These are phyloP conservation scores for Strobilomyces echinocephalus DNA, from an alignment of 768 basidiomycete species.

Conservation along the genomic window DNA sequence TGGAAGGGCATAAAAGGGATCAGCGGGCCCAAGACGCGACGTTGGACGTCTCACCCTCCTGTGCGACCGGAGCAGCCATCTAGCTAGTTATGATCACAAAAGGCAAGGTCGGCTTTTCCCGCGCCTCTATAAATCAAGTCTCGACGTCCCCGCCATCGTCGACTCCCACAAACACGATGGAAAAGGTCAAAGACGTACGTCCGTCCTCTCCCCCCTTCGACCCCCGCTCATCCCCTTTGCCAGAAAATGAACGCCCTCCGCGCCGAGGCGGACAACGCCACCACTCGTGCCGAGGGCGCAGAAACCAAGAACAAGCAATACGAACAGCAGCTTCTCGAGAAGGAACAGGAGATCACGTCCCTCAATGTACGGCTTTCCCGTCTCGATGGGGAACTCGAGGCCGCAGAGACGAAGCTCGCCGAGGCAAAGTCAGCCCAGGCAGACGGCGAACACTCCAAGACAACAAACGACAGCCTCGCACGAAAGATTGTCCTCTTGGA, in stretches of 20 bases:
- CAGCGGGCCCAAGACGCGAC: neutral
- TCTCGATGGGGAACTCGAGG: conserved; percentile 65
- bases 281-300: conserved; percentile 79
- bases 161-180: conserved; percentile 33
- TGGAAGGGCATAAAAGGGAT: conserved; percentile 33
- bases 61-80: conserved; percentile 71
- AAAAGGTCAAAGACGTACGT: conserved; percentile 44
- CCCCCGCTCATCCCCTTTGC: neutral
- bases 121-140: conserved; percentile 27
- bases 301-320: conserved; percentile 78
- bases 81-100: conserved; percentile 30
- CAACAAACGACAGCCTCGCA: conserved; percentile 63
- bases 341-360: conserved; percentile 84
- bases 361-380: conserved; percentile 65
- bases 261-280: conserved; percentile 76
- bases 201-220: neutral
- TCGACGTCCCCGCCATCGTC: conserved; percentile 5
- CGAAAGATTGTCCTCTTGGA: conserved; percentile 91
- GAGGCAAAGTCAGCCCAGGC: conserved; percentile 60
- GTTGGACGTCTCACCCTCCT: conserved; percentile 53
- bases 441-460: conserved; percentile 68
- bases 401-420: conserved; percentile 58
- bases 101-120: conserved; percentile 32
- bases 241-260: conserved; percentile 79
- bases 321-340: conserved; percentile 68